Percentiles rank a stretch among this genome's conserved stretches.
phyloP scores from a whole-genome alignment of 192 early-diverging fungal species.

The Gryganskiella cystojenkinii region DNA sequence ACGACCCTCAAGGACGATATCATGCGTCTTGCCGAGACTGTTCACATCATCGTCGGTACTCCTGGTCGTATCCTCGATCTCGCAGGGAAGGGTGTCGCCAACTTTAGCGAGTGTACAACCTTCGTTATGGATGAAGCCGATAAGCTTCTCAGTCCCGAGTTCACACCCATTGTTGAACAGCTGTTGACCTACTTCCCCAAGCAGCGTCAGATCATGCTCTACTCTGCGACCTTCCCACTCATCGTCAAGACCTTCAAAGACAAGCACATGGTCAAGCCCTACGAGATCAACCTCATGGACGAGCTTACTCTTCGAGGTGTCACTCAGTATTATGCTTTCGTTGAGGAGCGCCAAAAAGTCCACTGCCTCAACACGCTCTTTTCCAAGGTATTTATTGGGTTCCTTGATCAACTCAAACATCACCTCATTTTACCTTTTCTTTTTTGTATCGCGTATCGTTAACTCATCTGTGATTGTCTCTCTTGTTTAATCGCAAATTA shows the following conservation, averaged over 20 bases:
- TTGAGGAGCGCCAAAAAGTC: constrained; percentile 97
- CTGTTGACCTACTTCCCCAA: constrained; percentile 36
- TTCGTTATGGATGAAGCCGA: constrained; percentile 82
- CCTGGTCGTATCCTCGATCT: constrained; percentile 80
- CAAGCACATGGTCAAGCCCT: constrained; percentile 92
- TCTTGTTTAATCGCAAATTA: no score
- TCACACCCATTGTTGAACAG: constrained; percentile 15
- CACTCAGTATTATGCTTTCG: constrained; percentile 98
- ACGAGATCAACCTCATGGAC: constrained; percentile 99
- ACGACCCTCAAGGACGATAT: constrained; percentile 84
- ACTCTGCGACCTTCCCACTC: constrained; percentile 83
- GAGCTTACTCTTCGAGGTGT: constrained; percentile 96
- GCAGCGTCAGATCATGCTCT: constrained; percentile 74
- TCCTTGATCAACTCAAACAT: no score
- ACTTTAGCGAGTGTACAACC: constrained; percentile 63
- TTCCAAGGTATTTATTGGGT: constrained; percentile 92
- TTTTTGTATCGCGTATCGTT: neutral
- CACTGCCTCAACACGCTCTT: constrained; percentile 93
- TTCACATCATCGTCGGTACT: constrained; percentile 80
- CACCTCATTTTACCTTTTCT: neutral
- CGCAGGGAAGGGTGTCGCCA: constrained; percentile 78
- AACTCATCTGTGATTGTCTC: no score
- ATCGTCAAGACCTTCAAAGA: constrained; percentile 96
- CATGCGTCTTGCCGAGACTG: constrained; percentile 69
- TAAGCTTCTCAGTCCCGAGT: constrained; percentile 63